Percentiles rank a stretch among this genome's conserved stretches.
These are phyloP conservation scores for Aristolochia californica DNA, from an alignment of 164 flowering plant genomes.

Conservation along the genomic window DNA sequence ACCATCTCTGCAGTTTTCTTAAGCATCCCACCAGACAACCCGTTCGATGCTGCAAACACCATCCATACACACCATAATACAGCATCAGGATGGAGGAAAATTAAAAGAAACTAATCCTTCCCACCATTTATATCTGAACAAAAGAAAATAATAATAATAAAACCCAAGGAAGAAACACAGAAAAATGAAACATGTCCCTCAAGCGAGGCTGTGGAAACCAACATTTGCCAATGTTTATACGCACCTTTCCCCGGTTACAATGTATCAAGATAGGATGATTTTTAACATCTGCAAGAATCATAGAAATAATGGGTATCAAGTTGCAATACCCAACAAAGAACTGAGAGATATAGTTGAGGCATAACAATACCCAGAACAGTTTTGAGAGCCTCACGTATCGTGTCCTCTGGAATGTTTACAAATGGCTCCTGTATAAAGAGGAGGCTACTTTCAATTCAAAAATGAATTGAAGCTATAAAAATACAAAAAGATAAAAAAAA, in stretches of 20 bases:
- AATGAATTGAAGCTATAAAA: background rate
- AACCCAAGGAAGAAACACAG: too few relatives aligned
- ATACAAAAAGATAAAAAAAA: background rate
- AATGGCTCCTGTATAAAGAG: slow-evolving; percentile 55
- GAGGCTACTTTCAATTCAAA: slow-evolving; percentile 3
- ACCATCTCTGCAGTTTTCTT: slow-evolving; percentile 71
- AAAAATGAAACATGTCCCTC: too few relatives aligned
- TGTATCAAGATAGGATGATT: slow-evolving; percentile 71
- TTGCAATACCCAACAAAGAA: background rate
- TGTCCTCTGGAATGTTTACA: slow-evolving; percentile 64
- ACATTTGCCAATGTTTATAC: background rate
- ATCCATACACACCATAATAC: background rate
- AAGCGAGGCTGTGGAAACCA: too few relatives aligned
- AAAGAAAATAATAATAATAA: too few relatives aligned
- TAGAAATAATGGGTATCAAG: background rate
- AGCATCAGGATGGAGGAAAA: background rate
- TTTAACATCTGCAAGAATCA: slow-evolving; percentile 31
- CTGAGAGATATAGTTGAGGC: background rate
- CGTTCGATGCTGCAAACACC: slow-evolving; percentile 57
- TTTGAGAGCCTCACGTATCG: slow-evolving; percentile 63
- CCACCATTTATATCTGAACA: too few relatives aligned
- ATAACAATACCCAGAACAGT: slow-evolving; percentile 46
- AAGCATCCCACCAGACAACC: slow-evolving; percentile 78
- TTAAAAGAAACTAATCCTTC: background rate
- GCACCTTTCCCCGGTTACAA: slow-evolving; percentile 81